Percentiles rank a stretch among this genome's conserved stretches.
These are phyloP conservation scores for Paramecium tetraurelia DNA, from an alignment of 73 alveolate genomes.

Conservation along the genomic window DNA sequence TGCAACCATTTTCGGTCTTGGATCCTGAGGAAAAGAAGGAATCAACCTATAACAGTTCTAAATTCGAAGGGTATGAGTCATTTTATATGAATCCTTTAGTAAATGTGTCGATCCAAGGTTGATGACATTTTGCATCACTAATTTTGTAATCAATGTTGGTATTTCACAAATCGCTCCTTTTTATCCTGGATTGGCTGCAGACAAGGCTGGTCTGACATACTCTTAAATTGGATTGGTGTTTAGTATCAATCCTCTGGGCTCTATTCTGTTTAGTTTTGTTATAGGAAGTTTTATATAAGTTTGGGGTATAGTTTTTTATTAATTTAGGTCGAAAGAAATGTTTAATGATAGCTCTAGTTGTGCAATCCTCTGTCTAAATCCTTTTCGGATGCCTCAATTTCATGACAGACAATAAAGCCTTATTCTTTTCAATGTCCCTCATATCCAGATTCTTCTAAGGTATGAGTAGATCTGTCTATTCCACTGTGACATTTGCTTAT, in stretches of 20 bases:
- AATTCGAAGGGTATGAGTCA: background rate
- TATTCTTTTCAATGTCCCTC: constrained; percentile 5
- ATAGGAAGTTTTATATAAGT: background rate
- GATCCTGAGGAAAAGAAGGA: background rate
- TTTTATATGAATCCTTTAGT: background rate
- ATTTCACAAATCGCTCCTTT: constrained; percentile 37
- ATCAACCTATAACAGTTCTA: background rate
- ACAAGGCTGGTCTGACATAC: constrained; percentile 19
- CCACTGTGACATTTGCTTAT: constrained; percentile 48
- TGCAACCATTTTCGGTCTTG: constrained; percentile 8
- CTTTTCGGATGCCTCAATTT: constrained; percentile 38
- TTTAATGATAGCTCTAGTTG: background rate
- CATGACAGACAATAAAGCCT: constrained; percentile 17
- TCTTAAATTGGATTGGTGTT: constrained; percentile 46
- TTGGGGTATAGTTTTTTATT: background rate
- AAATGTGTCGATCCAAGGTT: constrained; percentile 37
- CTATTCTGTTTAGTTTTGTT: constrained; percentile 12
- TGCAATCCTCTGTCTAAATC: background rate
- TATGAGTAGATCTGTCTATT: constrained; percentile 40
- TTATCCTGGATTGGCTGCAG: constrained; percentile 28
- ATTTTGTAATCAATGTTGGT: constrained; percentile 33
- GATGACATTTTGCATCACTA: constrained; percentile 36
- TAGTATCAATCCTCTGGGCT: constrained; percentile 44
- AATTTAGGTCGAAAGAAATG: background rate
- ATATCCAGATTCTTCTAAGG: constrained; percentile 23